Conservation (phyloP, 2,329 filamentous ascomycete genomes). For the Hansfordia pulvinata region DNA sequence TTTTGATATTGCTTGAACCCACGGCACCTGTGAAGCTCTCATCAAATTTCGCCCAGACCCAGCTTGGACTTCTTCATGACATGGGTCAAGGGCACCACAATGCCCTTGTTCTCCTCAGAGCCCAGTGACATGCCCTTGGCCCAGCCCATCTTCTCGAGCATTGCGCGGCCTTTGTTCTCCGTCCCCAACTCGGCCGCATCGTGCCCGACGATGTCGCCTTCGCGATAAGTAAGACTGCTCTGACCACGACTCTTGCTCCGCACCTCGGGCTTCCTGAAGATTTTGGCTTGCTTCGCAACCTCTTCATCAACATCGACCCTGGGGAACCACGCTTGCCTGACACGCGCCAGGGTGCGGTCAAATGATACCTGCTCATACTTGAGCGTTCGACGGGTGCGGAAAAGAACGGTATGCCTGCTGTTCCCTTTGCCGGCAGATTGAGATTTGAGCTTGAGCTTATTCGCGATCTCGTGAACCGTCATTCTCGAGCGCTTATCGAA, state of each 20-base stretch:
- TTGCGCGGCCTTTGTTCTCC: conserved; percentile 70
- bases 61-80: conserved; percentile 78
- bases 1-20: too few species aligned
- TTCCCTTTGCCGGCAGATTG: conserved; percentile 67
- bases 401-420: conserved; percentile 62
- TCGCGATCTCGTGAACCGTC: conserved; percentile 66
- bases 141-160: conserved; percentile 98
- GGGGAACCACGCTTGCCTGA: conserved; percentile 40
- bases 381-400: conserved; percentile 56
- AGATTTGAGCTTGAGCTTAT: conserved; percentile 64
- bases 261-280: conserved; percentile 11
- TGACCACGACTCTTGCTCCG: conserved; percentile 18
- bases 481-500: conserved; percentile 72
- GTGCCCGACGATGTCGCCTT: conserved; percentile 81
- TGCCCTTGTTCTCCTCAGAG: conserved; percentile 71
- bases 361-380: conserved; percentile 45
- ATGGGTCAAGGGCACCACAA: conserved; percentile 72
- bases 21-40: too few species aligned
- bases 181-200: conserved; percentile 70
- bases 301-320: conserved; percentile 28
- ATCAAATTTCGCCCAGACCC: conserved; percentile 50
- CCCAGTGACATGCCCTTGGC: conserved; percentile 74
- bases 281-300: conserved; percentile 11
- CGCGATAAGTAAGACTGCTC: conserved; percentile 45
- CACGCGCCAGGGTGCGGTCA: conserved; percentile 27